A percentile compares a stretch with the other conserved stretches of the same genome.
Evolutionary conservation across 2,329 filamentous ascomycete genomes (phyloP).

Genomic region (Meredithiella fracta): DNA sequence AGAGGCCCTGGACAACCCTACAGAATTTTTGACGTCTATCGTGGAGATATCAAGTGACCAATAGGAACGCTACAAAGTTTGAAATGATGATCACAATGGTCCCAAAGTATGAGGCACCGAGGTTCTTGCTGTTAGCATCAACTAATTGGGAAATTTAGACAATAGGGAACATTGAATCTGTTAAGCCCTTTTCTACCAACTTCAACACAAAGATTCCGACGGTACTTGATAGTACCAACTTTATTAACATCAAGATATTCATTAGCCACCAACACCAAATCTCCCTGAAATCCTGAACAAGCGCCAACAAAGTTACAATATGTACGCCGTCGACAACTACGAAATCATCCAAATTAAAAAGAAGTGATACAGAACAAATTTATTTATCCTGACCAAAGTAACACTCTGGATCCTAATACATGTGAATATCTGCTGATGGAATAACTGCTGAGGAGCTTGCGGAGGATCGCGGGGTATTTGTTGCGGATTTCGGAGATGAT

Average conservation of each 20-base stretch:
- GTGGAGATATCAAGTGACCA: slow-evolving; percentile 50
- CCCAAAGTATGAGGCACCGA: slow-evolving; percentile 35
- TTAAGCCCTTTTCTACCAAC: slow-evolving; percentile 34
- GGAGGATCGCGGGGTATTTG: slow-evolving; percentile 35
- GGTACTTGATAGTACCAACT: slow-evolving; percentile 40
- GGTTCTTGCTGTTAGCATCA: slow-evolving; percentile 24
- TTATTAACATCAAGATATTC: slow-evolving; percentile 49
- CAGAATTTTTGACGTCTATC: slow-evolving; percentile 36
- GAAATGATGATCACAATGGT: slow-evolving; percentile 45
- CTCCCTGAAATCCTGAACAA: slow-evolving; percentile 49
- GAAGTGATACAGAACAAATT: slow-evolving; percentile 51
- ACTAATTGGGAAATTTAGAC: slow-evolving; percentile 34
- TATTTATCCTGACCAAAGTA: slow-evolving; percentile 41
- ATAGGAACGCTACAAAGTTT: slow-evolving; percentile 40
- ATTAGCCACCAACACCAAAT: slow-evolving; percentile 51
- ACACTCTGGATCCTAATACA: slow-evolving; percentile 52
- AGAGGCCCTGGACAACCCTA: slow-evolving; percentile 34
- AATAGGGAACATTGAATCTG: slow-evolving; percentile 38
- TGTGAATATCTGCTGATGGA: slow-evolving; percentile 51
- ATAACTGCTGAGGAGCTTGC: slow-evolving; percentile 48
- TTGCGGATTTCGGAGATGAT: slow-evolving; percentile 36
- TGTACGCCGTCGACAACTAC: slow-evolving; percentile 49
- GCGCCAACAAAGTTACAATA: slow-evolving; percentile 45
- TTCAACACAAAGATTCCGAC: slow-evolving; percentile 41
- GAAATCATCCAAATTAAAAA: slow-evolving; percentile 56